Conservation (phyloP, 352 stramenopile genomes). For the Albugo laibachii region DNA sequence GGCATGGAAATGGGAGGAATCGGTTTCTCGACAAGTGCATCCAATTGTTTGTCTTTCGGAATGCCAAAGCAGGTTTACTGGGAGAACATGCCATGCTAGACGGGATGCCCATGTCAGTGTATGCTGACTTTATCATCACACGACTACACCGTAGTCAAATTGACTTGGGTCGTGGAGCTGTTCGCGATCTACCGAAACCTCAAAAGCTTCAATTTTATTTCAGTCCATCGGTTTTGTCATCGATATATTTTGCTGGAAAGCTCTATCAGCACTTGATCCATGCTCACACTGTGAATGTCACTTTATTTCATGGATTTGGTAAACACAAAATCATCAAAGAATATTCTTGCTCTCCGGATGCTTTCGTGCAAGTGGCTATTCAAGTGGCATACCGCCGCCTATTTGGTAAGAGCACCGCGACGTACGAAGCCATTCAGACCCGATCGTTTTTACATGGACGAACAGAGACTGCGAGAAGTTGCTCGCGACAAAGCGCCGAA, state of each 20-base stretch:
- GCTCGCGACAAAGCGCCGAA: conserved; percentile 47
- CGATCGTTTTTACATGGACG: conserved; percentile 88
- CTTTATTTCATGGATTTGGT: conserved; percentile 80
- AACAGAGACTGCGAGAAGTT: conserved; percentile 81
- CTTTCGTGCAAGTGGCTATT: conserved; percentile 90
- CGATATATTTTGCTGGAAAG: conserved; percentile 29
- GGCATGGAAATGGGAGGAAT: conserved; percentile 81
- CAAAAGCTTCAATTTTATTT: conserved; percentile 33
- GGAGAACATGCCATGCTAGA: conserved; percentile 89
- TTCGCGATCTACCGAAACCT: conserved; percentile 10
- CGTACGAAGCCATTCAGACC: conserved; percentile 91
- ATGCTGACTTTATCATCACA: conserved; percentile 37
- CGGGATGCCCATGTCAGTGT: conserved; percentile 62
- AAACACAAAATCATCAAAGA: conserved; percentile 68
- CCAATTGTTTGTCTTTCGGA: conserved; percentile 89
- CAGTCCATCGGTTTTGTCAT: conserved; percentile 18
- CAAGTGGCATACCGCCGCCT: conserved; percentile 83
- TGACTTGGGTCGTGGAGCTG: conserved; percentile 13
- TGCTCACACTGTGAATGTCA: conserved; percentile 78
- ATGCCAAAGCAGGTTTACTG: conserved; percentile 87
- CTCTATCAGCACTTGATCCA: conserved; percentile 47
- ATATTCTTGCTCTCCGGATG: conserved; percentile 83
- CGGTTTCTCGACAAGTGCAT: conserved; percentile 96
- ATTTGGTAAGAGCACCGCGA: conserved; percentile 40
- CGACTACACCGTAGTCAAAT: conserved; percentile 28